Percentiles rank a stretch among this genome's conserved stretches.
These are phyloP conservation scores for Chloroidium sp. DNA, from an alignment of 163 green algal species.

Conservation along the genomic window DNA sequence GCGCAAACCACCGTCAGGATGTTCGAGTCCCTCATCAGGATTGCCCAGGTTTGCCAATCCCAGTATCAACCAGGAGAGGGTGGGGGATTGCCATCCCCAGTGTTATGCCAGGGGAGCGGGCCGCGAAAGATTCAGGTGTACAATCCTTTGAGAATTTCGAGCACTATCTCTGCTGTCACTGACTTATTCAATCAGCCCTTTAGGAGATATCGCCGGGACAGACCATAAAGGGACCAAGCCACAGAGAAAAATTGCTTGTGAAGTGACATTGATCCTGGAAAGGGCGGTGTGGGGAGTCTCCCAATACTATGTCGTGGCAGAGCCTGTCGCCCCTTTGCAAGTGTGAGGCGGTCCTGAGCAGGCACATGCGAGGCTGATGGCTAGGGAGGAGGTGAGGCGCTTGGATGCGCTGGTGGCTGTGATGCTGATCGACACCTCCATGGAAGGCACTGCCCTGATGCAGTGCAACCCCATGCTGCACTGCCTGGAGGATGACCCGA, in stretches of 20 bases:
- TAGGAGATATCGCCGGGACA: too few species aligned
- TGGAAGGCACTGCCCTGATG: not conserved
- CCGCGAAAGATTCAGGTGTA: too few species aligned
- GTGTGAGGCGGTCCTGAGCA: conserved; percentile 21
- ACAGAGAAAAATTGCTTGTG: too few species aligned
- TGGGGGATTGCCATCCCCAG: too few species aligned
- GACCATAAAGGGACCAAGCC: too few species aligned
- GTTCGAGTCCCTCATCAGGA: conserved; percentile 76
- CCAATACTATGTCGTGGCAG: not conserved
- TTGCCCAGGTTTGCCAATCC: conserved; percentile 50
- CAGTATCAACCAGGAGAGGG: too few species aligned
- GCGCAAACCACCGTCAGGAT: conserved; percentile 71
- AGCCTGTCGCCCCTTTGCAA: not conserved
- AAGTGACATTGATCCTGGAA: too few species aligned
- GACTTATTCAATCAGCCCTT: too few species aligned
- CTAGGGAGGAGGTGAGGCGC: conserved; percentile 11
- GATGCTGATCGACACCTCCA: conserved; percentile 5
- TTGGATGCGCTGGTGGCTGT: conserved; percentile 13
- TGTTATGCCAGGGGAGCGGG: too few species aligned
- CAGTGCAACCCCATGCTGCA: not conserved
- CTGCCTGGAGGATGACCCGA: too few species aligned
- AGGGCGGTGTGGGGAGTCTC: not conserved
- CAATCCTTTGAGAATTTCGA: too few species aligned
- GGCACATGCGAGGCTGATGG: conserved; percentile 66
- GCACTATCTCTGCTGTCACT: too few species aligned